Evolutionary conservation across 192 early-diverging fungal genomes (phyloP), one percentile per base, ranked within the genome.

Genomic region (Allomyces javanicus): DNA sequence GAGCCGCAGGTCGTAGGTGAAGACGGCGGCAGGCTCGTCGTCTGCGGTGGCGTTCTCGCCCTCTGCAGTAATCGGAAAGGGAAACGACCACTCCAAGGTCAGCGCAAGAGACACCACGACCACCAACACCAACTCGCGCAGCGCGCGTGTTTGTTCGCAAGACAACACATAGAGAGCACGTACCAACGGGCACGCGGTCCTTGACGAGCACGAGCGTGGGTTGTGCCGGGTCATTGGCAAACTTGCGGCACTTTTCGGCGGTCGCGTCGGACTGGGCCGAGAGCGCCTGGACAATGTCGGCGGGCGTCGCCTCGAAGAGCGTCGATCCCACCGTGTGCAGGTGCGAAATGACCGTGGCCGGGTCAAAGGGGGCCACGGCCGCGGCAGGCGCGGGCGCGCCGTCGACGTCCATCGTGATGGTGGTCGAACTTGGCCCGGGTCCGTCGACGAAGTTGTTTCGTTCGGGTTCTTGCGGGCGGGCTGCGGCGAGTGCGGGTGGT

Each of bases 131-230:
- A 40, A 9, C 3, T 7, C 33, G 33, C 33, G 33, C 33, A 40
- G 9, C 33, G 26, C 26, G 26, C 26, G 26, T 27, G 26, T 27
- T 27, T 27, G 33, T 40, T 40, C 33, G 33, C 33, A 3, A 9
- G 33, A 40, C 33, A 40, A 40, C 26, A 40, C 3, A 40, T 7
- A 40, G 2, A 3, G 33, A 40, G 33, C 33, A 40, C 33, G 33
- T 40, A 40, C 33, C 33, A 9, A 40, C 7, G 33, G 27, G 24
- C 12, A 25, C 83, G 17, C 76, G 76, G 71, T 91, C 89, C 72
- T 90, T 92, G 62, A 87, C 72, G 62, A 93, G 79, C 72, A 89
- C 91, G 23, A 93, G 72, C 3, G 84, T 89, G 5, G 85, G 84
- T 0, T 81, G 70, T 45, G 79, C 79, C 1, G 82, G 72, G 67